Base-by-base conservation (phyloP, 208 protist species). In the Plasmodiophora brassicae region DNA sequence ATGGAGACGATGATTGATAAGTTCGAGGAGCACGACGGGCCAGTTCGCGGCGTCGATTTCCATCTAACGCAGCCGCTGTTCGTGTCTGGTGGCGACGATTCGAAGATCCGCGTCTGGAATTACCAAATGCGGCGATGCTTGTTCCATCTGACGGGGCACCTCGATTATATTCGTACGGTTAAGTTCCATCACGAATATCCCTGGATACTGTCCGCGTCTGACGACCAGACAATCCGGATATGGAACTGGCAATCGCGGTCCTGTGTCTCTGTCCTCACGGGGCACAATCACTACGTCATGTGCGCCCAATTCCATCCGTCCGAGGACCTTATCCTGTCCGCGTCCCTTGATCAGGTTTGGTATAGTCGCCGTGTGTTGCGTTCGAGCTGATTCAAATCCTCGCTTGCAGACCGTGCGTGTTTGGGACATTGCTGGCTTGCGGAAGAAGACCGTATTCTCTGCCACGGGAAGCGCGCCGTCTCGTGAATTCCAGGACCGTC, bases 261-360 rank as follows among this genome's bases (percentile, higher is more conserved):
- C 38, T 89, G 87, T 28, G 28, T 89, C 1, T 86, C 72, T 88
- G 87, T 89, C n/a, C 60, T 89, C 8, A 96, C 97, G 25, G 98
- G 97, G 22, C 96, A 98, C 88, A 96, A 96, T 45, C 98, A 99
- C 93, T 99, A 99, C 92, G 98, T 99, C 28, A 99, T 99, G 98
- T 98, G 95, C 89, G 98, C 98, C 22, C 85, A 90, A 38, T 93
- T 92, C 84, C 91, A 93, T 86, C 87, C 89, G n/a, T 71, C 90
- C 20, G 35, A 89, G 39, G 85, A 54, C 41, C 25, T 86, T 65
- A 36, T 99, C 10, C 95, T 98, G 1, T 98, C 97, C 0, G 97
- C 96, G 22, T 99, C 98, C 72, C 94, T 99, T 14, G 98, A 99
- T 93, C 95, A 98, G 20, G 32, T 44, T 78, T 78, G 14, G 41